phyloP scores from a whole-genome alignment of 768 basidiomycete species.

The Amanita phalloides region DNA sequence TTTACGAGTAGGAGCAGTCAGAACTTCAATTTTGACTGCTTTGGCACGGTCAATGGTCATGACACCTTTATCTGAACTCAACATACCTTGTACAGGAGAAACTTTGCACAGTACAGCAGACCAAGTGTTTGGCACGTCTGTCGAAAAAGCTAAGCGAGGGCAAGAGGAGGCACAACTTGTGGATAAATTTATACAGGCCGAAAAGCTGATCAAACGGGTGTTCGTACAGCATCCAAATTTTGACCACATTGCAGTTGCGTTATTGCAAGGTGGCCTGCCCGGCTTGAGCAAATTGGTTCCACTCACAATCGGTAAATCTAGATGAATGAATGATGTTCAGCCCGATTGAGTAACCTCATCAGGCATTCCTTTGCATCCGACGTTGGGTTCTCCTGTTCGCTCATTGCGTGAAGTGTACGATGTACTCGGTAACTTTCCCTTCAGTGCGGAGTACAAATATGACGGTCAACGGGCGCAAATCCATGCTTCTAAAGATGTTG shows the following conservation, averaged over 20 bases:
- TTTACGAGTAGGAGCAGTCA: slow-evolving; percentile 81
- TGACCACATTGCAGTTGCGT: slow-evolving; percentile 51
- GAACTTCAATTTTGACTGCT: slow-evolving; percentile 71
- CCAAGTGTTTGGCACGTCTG: slow-evolving; percentile 12
- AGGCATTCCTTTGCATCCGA: slow-evolving; percentile 78
- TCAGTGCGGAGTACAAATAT: slow-evolving; percentile 85
- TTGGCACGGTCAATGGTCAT: slow-evolving; percentile 72
- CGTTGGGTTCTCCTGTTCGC: slow-evolving; percentile 78
- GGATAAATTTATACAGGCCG: slow-evolving; percentile 41
- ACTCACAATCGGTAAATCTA: slow-evolving; percentile 54
- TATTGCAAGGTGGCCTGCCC: slow-evolving; percentile 51
- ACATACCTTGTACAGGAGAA: slow-evolving; percentile 10
- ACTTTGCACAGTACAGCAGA: slow-evolving; percentile 17
- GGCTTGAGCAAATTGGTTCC: slow-evolving; percentile 49
- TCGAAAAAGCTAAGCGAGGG: slow-evolving; percentile 17
- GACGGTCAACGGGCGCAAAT: slow-evolving; percentile 83
- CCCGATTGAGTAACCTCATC: not conserved
- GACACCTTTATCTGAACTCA: slow-evolving; percentile 19
- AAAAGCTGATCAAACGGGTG: slow-evolving; percentile 54
- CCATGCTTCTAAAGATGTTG: slow-evolving; percentile 33
- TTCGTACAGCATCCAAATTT: slow-evolving; percentile 76
- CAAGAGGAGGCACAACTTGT: slow-evolving; percentile 23
- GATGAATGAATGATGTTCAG: not conserved
- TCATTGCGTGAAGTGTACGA: slow-evolving; percentile 80
- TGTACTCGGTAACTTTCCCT: slow-evolving; percentile 51